Evolutionary conservation across 495 filamentous ascomycete genomes (phyloP), one percentile per base, ranked within the genome.

Genomic region (Hyphodiscus hymeniophilus): DNA sequence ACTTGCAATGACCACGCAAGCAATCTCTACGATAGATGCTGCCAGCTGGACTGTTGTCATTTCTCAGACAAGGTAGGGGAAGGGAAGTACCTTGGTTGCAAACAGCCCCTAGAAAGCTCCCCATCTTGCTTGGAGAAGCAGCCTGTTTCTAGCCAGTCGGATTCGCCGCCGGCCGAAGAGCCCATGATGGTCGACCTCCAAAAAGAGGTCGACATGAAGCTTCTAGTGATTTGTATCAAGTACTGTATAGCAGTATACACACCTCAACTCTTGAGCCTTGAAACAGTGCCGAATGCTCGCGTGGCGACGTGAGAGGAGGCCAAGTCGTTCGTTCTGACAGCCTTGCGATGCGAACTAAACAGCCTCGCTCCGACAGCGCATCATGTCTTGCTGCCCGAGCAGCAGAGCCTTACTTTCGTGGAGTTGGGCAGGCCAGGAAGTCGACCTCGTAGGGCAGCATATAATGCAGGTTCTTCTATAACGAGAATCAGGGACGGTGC

Each of bases 301-400:
- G 55, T 58, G 55, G 55, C 55, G 47, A 42, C 41, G 18, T 53
- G 42, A 58, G 46, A 58, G 47, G 16, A 38, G 39, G 50, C 50
- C 55, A 58, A 48, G 55, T 58, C 42, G 24, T 46, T 16, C 36
- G 39, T 40, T 33, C 11, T 32, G 38, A 23, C 50, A 57, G 45
- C 49, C 49, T 53, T 38, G 20, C 23, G 28, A 18, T 17, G 17
- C 20, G 42, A 34, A 24, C 15, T 13, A 44, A 26, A 24, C 50
- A 54, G 51, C 55, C 55, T 58, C 46, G 51, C 38, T 51, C 26
- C 31, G 42, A 50, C 55, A 53, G 26, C 50, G 55, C 55, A 57
- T 53, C 41, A 45, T 22, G 12, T 42, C 40, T 58, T 58, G 55
- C 47, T 58, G 55, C 55, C 55, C 55, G 48, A 54, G 35, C 18